A percentile compares a stretch with the other conserved stretches of the same genome.
Evolutionary conservation across 108 stramenopile genomes (phyloP).

Genomic region (Fragilariopsis cylindrus): DNA sequence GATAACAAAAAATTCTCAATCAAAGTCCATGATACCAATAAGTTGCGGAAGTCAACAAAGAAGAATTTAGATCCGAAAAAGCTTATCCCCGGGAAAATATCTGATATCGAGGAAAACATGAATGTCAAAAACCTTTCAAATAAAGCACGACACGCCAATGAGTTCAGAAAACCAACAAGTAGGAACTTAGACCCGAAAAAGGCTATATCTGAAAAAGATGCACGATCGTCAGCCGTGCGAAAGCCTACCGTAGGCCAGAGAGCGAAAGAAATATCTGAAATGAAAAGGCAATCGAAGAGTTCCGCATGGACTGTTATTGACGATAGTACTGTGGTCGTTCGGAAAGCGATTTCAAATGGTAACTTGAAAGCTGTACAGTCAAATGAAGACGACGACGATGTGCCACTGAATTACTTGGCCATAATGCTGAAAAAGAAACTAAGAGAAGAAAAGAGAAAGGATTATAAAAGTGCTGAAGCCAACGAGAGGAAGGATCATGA

Average conservation of each 20-base stretch:
- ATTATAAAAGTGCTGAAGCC: no score
- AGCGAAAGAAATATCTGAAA: slow-evolving; percentile 7
- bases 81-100: not conserved
- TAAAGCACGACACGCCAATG: not conserved
- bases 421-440: slow-evolving; percentile 15
- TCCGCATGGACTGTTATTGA: not conserved
- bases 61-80: not conserved
- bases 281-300: not conserved
- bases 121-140: not conserved
- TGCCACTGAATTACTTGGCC: slow-evolving; percentile 15
- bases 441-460: not conserved
- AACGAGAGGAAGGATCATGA: not conserved
- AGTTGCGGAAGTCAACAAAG: not conserved
- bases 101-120: not conserved
- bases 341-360: slow-evolving; percentile 23
- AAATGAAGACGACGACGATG: slow-evolving; percentile 27
- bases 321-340: slow-evolving; percentile 13
- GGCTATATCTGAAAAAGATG: not conserved
- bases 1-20: not conserved
- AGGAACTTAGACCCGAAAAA: not conserved
- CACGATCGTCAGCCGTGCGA: not conserved
- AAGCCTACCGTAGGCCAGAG: slow-evolving; percentile 5
- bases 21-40: not conserved
- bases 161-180: not conserved
- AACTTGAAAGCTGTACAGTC: slow-evolving; percentile 20